A percentile compares a stretch with the other conserved stretches of the same genome.
Evolutionary conservation across 306 rosid genomes (phyloP).

Genomic region (Malus sieversii): DNA sequence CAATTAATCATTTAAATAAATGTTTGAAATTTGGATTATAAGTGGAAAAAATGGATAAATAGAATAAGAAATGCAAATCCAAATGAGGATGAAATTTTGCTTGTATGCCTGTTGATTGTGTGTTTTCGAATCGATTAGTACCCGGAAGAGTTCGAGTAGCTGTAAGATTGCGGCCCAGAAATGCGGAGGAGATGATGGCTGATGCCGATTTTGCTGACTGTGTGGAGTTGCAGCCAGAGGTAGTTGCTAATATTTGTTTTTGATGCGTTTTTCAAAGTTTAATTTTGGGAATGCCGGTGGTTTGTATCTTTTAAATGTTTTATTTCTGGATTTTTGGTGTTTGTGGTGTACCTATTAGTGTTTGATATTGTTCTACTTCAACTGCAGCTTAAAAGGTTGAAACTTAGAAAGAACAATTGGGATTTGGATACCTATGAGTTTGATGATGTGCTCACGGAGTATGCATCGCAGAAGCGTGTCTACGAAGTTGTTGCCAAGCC

Average conservation of each 20-base stretch:
- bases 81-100: background rate
- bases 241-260: slow-evolving; percentile 16
- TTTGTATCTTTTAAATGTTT: background rate
- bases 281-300: background rate
- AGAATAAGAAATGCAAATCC: background rate
- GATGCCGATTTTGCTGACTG: slow-evolving; percentile 96
- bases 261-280: background rate
- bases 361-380: slow-evolving; percentile 26
- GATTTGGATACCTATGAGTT: slow-evolving; percentile 86
- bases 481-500: slow-evolving; percentile 99
- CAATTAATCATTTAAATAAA: background rate
- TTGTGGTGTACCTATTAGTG: background rate
- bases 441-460: slow-evolving; percentile 89
- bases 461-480: slow-evolving; percentile 90
- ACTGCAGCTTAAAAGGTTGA: slow-evolving; percentile 77
- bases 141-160: slow-evolving; percentile 97
- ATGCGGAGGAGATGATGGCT: slow-evolving; percentile 67
- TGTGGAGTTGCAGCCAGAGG: slow-evolving; percentile 94
- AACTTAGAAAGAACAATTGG: slow-evolving; percentile 93
- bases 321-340: background rate
- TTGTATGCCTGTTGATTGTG: background rate
- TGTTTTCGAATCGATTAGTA: slow-evolving; percentile 32
- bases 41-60: background rate
- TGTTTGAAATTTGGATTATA: background rate
- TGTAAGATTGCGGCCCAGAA: slow-evolving; percentile 80